Evolutionary conservation across 306 rosid genomes (phyloP), one percentile per base, ranked within the genome.

Genomic region (Morella rubra): DNA sequence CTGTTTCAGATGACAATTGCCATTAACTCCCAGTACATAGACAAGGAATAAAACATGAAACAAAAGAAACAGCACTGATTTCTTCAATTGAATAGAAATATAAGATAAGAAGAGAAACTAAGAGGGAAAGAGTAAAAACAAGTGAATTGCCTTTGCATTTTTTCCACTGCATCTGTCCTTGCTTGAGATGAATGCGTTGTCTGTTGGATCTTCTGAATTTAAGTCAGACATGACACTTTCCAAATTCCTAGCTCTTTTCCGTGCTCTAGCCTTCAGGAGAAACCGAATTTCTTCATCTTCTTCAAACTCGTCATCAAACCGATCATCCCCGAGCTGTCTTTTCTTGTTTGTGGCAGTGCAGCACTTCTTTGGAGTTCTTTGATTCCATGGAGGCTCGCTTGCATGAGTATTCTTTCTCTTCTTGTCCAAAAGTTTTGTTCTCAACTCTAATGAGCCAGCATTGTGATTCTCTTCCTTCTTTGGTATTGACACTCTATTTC

Each of bases 231-330:
- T 78, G 41, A 6, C 58, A 24, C 47, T 37, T 9, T 64, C 77
- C 61, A 47, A 76, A 68, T 45, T 82, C 44, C 82, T 76, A 65
- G 77, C 64, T 83, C 83, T 83, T 55, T 79, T 83, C 73, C 90
- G 86, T 15, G 37, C 18, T 77, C 58, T 89, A 32, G 87, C 51
- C 79, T 77, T 89, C 0, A 49, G 8, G 32, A 83, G 44, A 76
- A 73, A 73, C 64, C 27, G 20, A 3, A 59, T 40, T 74, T 86
- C 89, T 6, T 46, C 78, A 54, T 84, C 82, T 32, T 58, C 71
- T 59, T 82, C 86, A 51, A 24, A 27, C 10, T 65, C 75, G 13
- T 81, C 50, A 9, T 42, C 45, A n/a, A 41, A 15, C 7, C 47
- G 19, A 40, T 80, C 82, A 41, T 73, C 80, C 7, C 37, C 62